These are phyloP conservation scores for Aechmea fasciata DNA, from an alignment of 176 grass and related monocot genomes.

Conservation along the genomic window DNA sequence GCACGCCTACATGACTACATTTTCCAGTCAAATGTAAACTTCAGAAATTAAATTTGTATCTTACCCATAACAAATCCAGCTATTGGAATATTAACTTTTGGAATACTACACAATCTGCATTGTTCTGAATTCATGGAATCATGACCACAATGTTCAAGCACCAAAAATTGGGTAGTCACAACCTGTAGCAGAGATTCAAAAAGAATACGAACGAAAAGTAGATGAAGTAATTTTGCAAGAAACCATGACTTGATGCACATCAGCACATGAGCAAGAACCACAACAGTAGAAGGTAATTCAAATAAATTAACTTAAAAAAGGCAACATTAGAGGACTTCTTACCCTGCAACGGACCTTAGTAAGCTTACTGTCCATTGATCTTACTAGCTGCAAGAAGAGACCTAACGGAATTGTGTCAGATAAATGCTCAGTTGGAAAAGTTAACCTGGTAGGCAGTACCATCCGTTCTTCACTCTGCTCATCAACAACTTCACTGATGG, in stretches of 20 bases:
- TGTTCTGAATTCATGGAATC: slow-evolving; percentile 14
- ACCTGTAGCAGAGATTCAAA: slow-evolving; percentile 31
- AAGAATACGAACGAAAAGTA: slow-evolving; percentile 6
- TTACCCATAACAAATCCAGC: slow-evolving; percentile 84
- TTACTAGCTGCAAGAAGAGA: slow-evolving; percentile 34
- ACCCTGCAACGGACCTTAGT: slow-evolving; percentile 62
- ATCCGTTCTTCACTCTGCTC: slow-evolving; percentile 22
- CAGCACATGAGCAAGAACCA: not conserved
- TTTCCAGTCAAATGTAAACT: too few species aligned
- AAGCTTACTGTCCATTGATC: slow-evolving; percentile 22
- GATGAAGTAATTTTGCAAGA: slow-evolving; percentile 2
- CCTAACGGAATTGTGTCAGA: slow-evolving; percentile 11
- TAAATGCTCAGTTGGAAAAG: slow-evolving; percentile 26
- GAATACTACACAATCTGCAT: slow-evolving; percentile 12
- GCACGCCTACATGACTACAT: too few species aligned
- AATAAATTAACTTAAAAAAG: not conserved
- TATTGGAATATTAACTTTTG: slow-evolving; percentile 41
- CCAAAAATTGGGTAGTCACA: slow-evolving; percentile 37
- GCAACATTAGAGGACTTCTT: slow-evolving; percentile 26
- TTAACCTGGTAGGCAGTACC: slow-evolving; percentile 18
- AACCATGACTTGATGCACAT: not conserved
- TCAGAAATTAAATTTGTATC: slow-evolving; percentile 5
- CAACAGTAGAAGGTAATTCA: not conserved
- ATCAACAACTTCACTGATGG: slow-evolving; percentile 27
- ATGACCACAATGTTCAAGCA: slow-evolving; percentile 43